phyloP scores from a whole-genome alignment of 2,329 filamentous ascomycete genomes.

The Fusarium miscanthi region DNA sequence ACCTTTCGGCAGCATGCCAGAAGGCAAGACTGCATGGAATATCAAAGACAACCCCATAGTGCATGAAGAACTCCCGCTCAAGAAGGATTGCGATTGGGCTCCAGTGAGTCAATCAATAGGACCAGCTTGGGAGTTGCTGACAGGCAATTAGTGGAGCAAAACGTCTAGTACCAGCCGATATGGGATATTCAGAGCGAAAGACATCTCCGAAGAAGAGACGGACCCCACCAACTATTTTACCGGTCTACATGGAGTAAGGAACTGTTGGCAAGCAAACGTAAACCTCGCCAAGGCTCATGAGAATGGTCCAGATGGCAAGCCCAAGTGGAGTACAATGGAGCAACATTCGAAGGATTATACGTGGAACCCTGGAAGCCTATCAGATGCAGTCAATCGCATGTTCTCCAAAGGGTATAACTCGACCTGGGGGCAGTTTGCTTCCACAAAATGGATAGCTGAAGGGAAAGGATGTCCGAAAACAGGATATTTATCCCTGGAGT shows the following conservation, averaged over 20 bases:
- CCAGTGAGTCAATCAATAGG: not conserved
- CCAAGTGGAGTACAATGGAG: not conserved
- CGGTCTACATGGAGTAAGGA: not conserved
- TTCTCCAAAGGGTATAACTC: not conserved
- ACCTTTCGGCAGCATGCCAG: not conserved
- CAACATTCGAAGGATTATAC: not conserved
- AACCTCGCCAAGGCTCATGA: not conserved
- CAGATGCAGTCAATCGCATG: not conserved
- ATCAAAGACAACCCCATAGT: not conserved
- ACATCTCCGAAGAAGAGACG: not conserved
- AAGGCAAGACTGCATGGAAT: not conserved
- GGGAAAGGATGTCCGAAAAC: not conserved
- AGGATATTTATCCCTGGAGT: conserved; percentile 5
- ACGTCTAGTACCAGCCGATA: not conserved
- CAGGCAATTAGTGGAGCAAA: not conserved
- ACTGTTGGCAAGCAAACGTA: not conserved
- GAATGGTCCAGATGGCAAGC: not conserved
- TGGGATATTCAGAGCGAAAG: not conserved
- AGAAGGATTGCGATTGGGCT: not conserved
- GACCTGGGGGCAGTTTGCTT: not conserved
- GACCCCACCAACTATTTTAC: rapidly evolving
- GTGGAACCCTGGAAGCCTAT: not conserved
- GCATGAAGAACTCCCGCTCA: rapidly evolving
- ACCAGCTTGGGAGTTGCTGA: too few species aligned
- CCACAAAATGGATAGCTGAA: not conserved